Evolutionary conservation across 1,284 basidiomycete species (phyloP).

Genomic region (Sphagnurus paluster): DNA sequence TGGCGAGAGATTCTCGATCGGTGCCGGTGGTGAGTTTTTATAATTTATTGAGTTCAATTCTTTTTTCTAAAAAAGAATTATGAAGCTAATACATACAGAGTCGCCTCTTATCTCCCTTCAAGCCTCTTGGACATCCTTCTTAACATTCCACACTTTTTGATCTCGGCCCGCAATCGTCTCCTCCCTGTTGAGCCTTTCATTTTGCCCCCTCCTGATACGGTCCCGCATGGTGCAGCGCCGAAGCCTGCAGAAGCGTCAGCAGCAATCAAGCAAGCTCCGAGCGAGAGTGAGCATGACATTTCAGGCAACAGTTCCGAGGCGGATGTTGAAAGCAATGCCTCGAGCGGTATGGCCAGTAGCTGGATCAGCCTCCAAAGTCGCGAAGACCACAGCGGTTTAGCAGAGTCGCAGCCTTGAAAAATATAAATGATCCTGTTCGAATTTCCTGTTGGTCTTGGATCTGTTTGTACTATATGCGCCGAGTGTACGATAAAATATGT

Average conservation of each 20-base stretch:
- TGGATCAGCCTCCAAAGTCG: conserved; percentile 61
- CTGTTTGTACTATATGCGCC: conserved; percentile 2
- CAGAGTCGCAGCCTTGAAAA: no score
- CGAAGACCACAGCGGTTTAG: no score
- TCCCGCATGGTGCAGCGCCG: conserved; percentile 8
- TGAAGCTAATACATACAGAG: conserved; percentile 61
- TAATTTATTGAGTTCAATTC: not conserved
- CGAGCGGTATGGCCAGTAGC: conserved; percentile 57
- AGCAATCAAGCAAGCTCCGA: not conserved
- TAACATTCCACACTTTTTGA: conserved; percentile 63
- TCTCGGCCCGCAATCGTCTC: conserved; percentile 60
- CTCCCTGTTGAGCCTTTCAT: conserved; percentile 47
- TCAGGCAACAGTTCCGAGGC: conserved; percentile 54
- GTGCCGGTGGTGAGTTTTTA: conserved; percentile 64
- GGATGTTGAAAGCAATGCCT: conserved; percentile 64
- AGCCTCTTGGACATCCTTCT: conserved; percentile 64
- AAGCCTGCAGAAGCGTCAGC: conserved; percentile 18
- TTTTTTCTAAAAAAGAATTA: conserved; percentile 6
- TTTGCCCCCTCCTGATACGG: conserved; percentile 15
- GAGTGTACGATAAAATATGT: conserved; percentile 14
- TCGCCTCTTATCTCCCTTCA: conserved; percentile 70
- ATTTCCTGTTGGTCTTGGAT: not conserved
- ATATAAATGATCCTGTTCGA: no score
- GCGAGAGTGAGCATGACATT: conserved; percentile 27
- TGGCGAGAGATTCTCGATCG: conserved; percentile 66